Conservation (phyloP, 2,329 filamentous ascomycete species). For the Diplodia sapinea region DNA sequence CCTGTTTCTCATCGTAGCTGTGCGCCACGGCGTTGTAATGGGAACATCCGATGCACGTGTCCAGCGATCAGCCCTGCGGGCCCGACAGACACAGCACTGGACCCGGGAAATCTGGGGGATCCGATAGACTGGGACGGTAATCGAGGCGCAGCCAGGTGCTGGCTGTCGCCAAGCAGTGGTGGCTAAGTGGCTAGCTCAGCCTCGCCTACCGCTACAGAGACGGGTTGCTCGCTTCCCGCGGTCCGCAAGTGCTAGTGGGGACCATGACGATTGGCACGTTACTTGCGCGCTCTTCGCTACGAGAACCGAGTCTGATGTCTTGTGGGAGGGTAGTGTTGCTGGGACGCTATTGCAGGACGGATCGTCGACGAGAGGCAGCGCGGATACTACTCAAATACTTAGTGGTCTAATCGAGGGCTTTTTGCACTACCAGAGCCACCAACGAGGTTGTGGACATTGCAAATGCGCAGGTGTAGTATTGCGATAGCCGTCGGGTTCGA, state of each 20-base stretch:
- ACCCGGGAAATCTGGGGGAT: constrained; percentile 3
- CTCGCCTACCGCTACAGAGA: background rate
- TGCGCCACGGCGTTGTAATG: background rate
- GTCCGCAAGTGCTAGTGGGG: constrained; percentile 2
- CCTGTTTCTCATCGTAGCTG: background rate
- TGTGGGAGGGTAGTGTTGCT: background rate
- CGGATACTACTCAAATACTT: background rate
- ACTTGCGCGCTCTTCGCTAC: background rate
- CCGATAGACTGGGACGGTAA: background rate
- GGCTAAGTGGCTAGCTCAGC: constrained; percentile 1
- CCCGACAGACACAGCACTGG: background rate
- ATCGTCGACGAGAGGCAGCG: background rate
- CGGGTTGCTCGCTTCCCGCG: background rate
- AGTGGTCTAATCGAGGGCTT: background rate
- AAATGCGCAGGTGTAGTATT: background rate
- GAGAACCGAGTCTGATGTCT: background rate
- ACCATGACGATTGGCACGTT: background rate
- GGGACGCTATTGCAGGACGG: constrained; percentile 4
- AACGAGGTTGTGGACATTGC: constrained; percentile 9
- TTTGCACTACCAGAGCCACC: background rate
- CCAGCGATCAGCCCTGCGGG: constrained; percentile 7
- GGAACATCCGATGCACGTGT: constrained; percentile 14
- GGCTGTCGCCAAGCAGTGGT: background rate
- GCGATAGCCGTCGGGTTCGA: background rate
- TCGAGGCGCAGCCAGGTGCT: constrained; percentile 19